Conservation (phyloP, 371 early-diverging fungal genomes). For the Capillidium heterosporum region DNA sequence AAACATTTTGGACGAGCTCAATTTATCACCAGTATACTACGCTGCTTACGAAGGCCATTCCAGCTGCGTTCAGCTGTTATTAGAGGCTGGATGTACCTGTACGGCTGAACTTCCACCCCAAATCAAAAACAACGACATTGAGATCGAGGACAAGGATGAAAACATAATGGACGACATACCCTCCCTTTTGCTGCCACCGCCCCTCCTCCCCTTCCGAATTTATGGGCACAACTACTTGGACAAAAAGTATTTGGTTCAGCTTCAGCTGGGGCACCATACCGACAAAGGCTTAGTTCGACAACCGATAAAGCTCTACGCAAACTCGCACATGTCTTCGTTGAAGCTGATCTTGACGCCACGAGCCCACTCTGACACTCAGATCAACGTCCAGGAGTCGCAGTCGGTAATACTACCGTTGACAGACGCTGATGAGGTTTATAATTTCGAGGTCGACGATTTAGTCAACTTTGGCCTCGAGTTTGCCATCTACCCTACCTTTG, state of each 20-base stretch:
- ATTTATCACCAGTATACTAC: slow-evolving; percentile 72
- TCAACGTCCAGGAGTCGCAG: slow-evolving; percentile 36
- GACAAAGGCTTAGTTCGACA: no score
- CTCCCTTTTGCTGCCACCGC: slow-evolving; percentile 78
- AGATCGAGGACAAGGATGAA: slow-evolving; percentile 8
- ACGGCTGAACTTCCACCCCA: no score
- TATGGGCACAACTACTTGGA: slow-evolving; percentile 91
- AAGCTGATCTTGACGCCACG: slow-evolving; percentile 39
- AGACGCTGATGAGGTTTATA: slow-evolving; percentile 55
- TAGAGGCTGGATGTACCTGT: slow-evolving; percentile 21
- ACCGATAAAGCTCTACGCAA: slow-evolving; percentile 42
- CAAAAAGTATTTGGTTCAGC: slow-evolving; percentile 59
- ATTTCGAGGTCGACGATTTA: slow-evolving; percentile 62
- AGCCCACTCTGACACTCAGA: slow-evolving; percentile 16
- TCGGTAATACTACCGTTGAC: slow-evolving; percentile 75
- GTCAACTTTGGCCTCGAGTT: slow-evolving; percentile 68
- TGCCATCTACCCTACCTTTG: slow-evolving; percentile 85
- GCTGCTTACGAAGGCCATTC: slow-evolving; percentile 87
- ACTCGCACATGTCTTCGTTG: slow-evolving; percentile 40
- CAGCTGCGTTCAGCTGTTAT: slow-evolving; percentile 42
- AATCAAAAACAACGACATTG: slow-evolving; percentile 10
- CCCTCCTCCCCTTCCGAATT: slow-evolving; percentile 88
- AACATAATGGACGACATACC: slow-evolving; percentile 53
- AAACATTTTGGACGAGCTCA: slow-evolving; percentile 62
- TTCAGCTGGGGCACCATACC: slow-evolving; percentile 28